These are phyloP conservation scores for Leccinum subgranulosum DNA, from an alignment of 768 basidiomycete genomes.

Conservation along the genomic window DNA sequence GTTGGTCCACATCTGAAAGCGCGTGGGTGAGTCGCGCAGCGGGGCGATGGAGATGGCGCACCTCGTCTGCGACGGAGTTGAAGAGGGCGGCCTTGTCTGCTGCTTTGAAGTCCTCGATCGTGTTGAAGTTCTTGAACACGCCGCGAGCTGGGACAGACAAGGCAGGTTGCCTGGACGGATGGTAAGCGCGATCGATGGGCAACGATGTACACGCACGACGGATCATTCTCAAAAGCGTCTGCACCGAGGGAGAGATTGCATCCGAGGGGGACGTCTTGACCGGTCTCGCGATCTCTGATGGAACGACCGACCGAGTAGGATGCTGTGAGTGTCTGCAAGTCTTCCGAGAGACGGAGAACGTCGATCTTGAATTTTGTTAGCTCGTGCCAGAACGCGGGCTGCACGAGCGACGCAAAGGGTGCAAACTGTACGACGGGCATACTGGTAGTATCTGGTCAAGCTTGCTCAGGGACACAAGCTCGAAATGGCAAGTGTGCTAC, in stretches of 20 bases:
- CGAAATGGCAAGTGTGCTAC: constrained; percentile 4
- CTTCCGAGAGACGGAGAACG: constrained; percentile 78
- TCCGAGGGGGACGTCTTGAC: constrained; percentile 67
- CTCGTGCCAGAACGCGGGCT: constrained; percentile 91
- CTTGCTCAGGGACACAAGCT: not conserved
- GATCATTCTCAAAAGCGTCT: constrained; percentile 55
- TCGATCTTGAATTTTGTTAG: constrained; percentile 90
- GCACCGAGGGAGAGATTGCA: constrained; percentile 63
- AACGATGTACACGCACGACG: constrained; percentile 39
- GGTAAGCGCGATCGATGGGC: constrained; percentile 5
- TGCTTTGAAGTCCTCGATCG: constrained; percentile 92
- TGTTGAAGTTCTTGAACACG: constrained; percentile 91
- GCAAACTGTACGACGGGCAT: constrained; percentile 79
- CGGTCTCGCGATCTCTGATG: constrained; percentile 74
- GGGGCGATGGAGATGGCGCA: constrained; percentile 26
- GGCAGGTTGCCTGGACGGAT: constrained; percentile 37
- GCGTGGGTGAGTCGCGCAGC: not conserved
- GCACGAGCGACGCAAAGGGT: constrained; percentile 82
- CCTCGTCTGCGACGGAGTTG: constrained; percentile 66
- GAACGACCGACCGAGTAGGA: constrained; percentile 70
- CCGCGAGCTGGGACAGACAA: constrained; percentile 58
- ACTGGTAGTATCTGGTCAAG: not conserved
- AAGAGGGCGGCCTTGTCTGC: constrained; percentile 89
- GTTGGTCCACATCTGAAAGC: constrained; percentile 64
- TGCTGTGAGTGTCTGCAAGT: constrained; percentile 57